Conservation (phyloP, 345 rosid genomes). For the Cardamine resedifolia region DNA sequence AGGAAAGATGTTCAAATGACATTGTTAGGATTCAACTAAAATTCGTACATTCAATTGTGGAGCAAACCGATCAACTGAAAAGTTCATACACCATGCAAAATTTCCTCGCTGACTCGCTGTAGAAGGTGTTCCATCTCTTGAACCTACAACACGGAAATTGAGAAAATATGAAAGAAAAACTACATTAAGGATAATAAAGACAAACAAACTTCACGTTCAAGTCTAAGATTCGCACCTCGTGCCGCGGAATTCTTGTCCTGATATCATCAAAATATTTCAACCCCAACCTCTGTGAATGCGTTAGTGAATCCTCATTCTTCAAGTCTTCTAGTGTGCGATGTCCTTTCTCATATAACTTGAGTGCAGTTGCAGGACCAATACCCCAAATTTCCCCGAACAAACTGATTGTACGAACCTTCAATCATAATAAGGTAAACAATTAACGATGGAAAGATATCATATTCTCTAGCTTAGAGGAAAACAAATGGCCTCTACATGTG, state of each 20-base stretch:
- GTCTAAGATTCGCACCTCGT: constrained; percentile 57
- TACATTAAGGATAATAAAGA: constrained; percentile 8
- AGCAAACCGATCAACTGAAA: constrained; percentile 1
- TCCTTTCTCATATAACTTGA: constrained; percentile 91
- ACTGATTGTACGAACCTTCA: constrained; percentile 75
- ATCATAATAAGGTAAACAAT: constrained; percentile 18
- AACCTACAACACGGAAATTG: constrained; percentile 46
- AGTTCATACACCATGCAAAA: constrained; percentile 73
- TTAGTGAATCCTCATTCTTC: constrained; percentile 71
- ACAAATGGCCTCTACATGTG: background rate
- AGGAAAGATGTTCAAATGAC: constrained; percentile 22
- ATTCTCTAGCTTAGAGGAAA: background rate
- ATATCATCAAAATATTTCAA: constrained; percentile 91
- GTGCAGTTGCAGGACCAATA: constrained; percentile 92
- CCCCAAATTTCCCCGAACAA: constrained; percentile 98
- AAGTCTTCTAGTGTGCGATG: constrained; percentile 75
- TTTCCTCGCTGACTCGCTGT: constrained; percentile 69
- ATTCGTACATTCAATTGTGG: background rate
- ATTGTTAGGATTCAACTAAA: background rate
- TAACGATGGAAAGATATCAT: background rate
- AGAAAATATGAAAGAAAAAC: background rate
- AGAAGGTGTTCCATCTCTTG: constrained; percentile 80
- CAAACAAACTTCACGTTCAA: constrained; percentile 14
- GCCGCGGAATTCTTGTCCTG: constrained; percentile 75
- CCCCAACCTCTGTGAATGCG: constrained; percentile 80